phyloP scores from a whole-genome alignment of 192 early-diverging fungal genomes.

The Nowakowskiella sp. region DNA sequence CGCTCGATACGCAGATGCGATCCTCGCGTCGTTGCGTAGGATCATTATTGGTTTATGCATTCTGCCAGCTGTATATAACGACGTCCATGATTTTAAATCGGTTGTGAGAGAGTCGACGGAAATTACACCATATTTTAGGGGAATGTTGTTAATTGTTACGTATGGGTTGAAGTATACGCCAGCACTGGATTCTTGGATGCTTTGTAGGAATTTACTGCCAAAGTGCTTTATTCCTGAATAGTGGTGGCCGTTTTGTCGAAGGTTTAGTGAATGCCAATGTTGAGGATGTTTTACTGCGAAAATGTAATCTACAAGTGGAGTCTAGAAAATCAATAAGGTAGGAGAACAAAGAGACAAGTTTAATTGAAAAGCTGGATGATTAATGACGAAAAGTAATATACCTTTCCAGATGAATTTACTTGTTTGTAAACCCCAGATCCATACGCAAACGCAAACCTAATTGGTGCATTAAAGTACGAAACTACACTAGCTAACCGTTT shows the following conservation, averaged over 20 bases:
- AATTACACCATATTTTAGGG: conserved; percentile 95
- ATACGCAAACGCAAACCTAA: conserved; percentile 85
- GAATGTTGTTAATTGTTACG: conserved; percentile 73
- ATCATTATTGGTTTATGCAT: conserved; percentile 93
- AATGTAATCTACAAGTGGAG: conserved; percentile 91
- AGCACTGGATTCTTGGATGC: conserved; percentile 82
- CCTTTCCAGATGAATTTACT: conserved; percentile 60
- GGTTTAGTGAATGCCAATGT: conserved; percentile 96
- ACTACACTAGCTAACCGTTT: too few species aligned
- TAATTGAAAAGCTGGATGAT: conserved; percentile 16
- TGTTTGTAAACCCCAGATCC: conserved; percentile 93
- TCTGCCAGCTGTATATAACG: conserved; percentile 89
- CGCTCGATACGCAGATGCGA: conserved; percentile 66
- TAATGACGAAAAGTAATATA: conserved; percentile 18
- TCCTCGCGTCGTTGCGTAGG: conserved; percentile 64
- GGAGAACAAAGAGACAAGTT: not conserved
- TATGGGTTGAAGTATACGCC: conserved; percentile 95
- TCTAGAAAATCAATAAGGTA: conserved; percentile 5
- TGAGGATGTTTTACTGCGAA: conserved; percentile 92
- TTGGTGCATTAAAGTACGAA: conserved; percentile 42
- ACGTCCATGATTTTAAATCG: conserved; percentile 92
- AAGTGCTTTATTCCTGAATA: conserved; percentile 75
- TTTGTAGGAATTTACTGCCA: conserved; percentile 63
- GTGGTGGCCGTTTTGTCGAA: conserved; percentile 83
- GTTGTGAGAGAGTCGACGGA: conserved; percentile 77